Percentiles rank a stretch among this genome's conserved stretches.
phyloP scores from a whole-genome alignment of 805 yeast genomes.

The Lachancea sp. region DNA sequence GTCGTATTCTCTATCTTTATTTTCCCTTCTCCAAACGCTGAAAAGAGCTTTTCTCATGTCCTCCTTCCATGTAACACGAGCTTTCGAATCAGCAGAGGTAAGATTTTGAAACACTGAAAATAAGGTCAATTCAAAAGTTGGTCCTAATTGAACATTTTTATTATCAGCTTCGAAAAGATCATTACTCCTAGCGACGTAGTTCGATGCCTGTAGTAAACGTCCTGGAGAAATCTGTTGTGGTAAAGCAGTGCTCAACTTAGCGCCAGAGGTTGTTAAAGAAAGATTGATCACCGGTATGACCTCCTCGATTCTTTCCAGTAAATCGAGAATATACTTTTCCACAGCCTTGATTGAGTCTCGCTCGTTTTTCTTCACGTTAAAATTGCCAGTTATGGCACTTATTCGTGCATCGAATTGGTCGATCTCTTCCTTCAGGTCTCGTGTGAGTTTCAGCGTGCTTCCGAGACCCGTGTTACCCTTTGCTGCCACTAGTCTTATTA shows the following conservation, averaged over 20 bases:
- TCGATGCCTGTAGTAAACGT: slow-evolving; percentile 56
- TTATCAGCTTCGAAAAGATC: slow-evolving; percentile 1
- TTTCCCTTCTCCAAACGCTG: slow-evolving; percentile 32
- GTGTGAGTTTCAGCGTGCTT: slow-evolving; percentile 47
- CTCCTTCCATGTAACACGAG: slow-evolving; percentile 65
- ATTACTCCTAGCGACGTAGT: slow-evolving; percentile 32
- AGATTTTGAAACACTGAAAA: slow-evolving; percentile 61
- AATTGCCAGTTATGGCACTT: slow-evolving; percentile 33
- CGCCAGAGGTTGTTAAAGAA: slow-evolving; percentile 63
- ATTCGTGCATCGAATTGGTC: slow-evolving; percentile 50
- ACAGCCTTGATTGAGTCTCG: slow-evolving; percentile 39
- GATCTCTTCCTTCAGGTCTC: slow-evolving; percentile 50
- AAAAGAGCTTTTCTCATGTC: slow-evolving; percentile 53
- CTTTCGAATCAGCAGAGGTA: slow-evolving; percentile 27
- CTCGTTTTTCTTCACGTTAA: slow-evolving; percentile 23
- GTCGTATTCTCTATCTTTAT: slow-evolving; percentile 21
- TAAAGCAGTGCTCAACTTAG: slow-evolving; percentile 45
- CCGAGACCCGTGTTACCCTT: slow-evolving; percentile 55
- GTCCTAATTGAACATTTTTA: slow-evolving; percentile 44
- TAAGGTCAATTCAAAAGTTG: slow-evolving; percentile 48
- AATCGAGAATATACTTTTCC: slow-evolving; percentile 42
- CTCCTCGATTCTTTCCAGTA: slow-evolving; percentile 53
- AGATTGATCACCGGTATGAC: slow-evolving; percentile 62
- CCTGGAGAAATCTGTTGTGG: slow-evolving; percentile 57
- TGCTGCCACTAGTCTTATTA: slow-evolving; percentile 55